These are phyloP conservation scores for Lentinula raphanica DNA, from an alignment of 768 basidiomycete species.

Conservation along the genomic window DNA sequence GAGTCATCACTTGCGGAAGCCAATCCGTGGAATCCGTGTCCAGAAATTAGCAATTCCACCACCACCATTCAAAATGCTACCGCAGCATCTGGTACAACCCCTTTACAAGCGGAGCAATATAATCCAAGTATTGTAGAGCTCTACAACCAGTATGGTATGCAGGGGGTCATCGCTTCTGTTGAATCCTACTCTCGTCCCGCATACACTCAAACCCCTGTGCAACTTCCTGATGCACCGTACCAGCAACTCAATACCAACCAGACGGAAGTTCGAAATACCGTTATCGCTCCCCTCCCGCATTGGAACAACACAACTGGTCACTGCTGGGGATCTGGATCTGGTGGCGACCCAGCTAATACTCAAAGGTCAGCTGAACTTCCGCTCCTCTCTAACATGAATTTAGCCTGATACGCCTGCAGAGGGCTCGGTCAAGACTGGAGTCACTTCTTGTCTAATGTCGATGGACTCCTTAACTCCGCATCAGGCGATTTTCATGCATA, in stretches of 20 bases:
- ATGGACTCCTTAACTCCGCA: neutral
- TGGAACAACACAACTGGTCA: neutral
- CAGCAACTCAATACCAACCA: neutral
- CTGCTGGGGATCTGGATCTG: neutral
- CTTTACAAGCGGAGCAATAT: neutral
- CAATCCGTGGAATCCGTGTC: neutral
- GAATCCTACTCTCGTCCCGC: neutral
- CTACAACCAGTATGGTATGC: constrained; percentile 3
- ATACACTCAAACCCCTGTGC: neutral
- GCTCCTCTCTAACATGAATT: neutral
- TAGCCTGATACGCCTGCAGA: neutral
- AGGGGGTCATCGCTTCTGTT: constrained; percentile 1
- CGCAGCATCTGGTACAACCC: neutral
- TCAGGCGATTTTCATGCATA: neutral
- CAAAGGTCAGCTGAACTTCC: neutral
- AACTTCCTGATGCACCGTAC: neutral
- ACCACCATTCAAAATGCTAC: neutral
- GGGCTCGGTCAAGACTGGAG: constrained; percentile 1
- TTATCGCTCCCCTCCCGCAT: neutral
- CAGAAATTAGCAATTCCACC: neutral
- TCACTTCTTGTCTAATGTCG: neutral
- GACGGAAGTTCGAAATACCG: neutral
- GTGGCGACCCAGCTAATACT: neutral
- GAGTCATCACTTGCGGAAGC: neutral
- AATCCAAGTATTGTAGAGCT: neutral